phyloP scores from a whole-genome alignment of 1,284 basidiomycete genomes.

The Laetiporus sulphureus region DNA sequence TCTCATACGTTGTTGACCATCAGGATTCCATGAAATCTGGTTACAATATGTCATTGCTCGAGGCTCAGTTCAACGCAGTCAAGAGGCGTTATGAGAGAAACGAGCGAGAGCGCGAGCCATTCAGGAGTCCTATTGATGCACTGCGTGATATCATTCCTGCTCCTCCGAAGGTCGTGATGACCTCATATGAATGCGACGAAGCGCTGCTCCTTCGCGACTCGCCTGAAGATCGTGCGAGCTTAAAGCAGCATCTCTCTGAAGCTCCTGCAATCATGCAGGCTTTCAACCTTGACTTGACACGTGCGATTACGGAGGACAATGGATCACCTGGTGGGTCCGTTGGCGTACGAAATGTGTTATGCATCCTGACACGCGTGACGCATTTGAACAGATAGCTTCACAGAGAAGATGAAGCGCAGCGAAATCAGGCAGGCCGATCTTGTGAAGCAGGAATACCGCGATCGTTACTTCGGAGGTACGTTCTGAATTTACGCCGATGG shows the following conservation, averaged over 20 bases:
- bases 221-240: constrained; percentile 6
- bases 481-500: not conserved
- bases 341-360: too few relatives aligned
- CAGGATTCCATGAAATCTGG: constrained; percentile 19
- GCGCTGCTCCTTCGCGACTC: constrained; percentile 6
- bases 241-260: constrained; percentile 8
- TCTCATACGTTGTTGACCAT: too few relatives aligned
- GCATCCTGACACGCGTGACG: too few relatives aligned
- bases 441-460: constrained; percentile 10
- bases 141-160: constrained; percentile 15
- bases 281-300: constrained; percentile 9
- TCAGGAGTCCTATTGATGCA: constrained; percentile 9
- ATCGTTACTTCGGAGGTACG: constrained; percentile 17
- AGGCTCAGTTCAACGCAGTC: constrained; percentile 5
- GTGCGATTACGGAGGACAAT: constrained; percentile 10
- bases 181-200: constrained; percentile 8
- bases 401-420: too few relatives aligned
- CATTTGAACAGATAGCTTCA: too few relatives aligned
- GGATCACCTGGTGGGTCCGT: not conserved
- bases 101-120: not conserved
- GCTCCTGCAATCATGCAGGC: constrained; percentile 8
- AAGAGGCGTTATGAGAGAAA: not conserved
- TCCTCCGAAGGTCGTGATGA: not conserved
- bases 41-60: constrained; percentile 9
- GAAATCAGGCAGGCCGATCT: constrained; percentile 5